Conservation (phyloP, 495 filamentous ascomycete species). For the Lophium mytilinum region DNA sequence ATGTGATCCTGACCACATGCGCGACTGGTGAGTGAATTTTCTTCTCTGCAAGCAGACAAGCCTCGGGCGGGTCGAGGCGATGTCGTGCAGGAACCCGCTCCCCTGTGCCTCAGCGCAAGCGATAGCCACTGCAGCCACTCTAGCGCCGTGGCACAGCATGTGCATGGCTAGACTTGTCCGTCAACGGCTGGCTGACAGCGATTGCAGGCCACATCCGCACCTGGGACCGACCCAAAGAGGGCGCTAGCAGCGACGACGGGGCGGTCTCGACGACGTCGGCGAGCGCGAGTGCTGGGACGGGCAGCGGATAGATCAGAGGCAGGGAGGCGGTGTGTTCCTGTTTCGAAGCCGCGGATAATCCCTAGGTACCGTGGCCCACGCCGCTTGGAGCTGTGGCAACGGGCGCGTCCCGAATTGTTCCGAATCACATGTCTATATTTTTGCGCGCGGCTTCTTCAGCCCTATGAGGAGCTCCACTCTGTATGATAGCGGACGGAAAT, state of each 20-base stretch:
- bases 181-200: conserved; percentile 8
- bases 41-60: background rate
- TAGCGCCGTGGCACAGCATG: background rate
- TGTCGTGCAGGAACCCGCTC: conserved; percentile 14
- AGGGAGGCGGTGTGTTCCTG: background rate
- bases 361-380: too few relatives aligned
- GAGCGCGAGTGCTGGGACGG: conserved; percentile 10
- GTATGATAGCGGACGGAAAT: too few relatives aligned
- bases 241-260: conserved; percentile 36
- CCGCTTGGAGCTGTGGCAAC: background rate
- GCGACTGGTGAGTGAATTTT: conserved; percentile 56
- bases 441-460: background rate
- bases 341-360: background rate
- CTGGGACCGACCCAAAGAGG: conserved; percentile 72
- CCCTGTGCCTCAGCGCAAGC: background rate
- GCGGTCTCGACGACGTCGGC: conserved; percentile 26
- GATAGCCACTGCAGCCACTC: background rate
- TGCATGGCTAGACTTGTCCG: background rate
- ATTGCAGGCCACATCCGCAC: conserved; percentile 72
- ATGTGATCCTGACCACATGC: conserved; percentile 86
- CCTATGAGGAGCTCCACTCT: background rate
- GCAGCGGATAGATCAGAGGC: background rate
- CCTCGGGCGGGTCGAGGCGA: conserved; percentile 1
- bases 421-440: background rate
- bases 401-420: background rate